A percentile compares a stretch with the other conserved stretches of the same genome.
These are phyloP conservation scores for Cyclotella cryptica DNA, from an alignment of 108 stramenopile genomes.

Conservation along the genomic window DNA sequence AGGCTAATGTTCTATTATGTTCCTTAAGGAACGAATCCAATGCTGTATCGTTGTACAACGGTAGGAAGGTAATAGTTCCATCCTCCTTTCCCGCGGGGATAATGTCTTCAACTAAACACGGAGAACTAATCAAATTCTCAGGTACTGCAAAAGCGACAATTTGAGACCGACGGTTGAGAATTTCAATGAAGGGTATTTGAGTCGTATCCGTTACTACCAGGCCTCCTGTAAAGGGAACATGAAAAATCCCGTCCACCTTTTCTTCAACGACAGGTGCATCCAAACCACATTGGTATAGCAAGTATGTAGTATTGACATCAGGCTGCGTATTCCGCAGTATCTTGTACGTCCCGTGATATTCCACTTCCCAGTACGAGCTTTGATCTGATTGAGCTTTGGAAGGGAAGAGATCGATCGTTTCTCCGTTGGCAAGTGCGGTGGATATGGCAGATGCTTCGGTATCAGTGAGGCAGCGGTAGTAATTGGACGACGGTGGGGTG, in stretches of 20 bases:
- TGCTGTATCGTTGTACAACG: slow-evolving; percentile 12
- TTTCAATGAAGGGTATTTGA: slow-evolving; percentile 49
- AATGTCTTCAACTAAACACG: slow-evolving; percentile 50
- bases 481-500: not conserved
- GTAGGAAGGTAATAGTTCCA: slow-evolving; percentile 19
- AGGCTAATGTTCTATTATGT: not conserved
- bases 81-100: slow-evolving; percentile 22
- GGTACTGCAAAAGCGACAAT: slow-evolving; percentile 44
- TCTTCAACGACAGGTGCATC: slow-evolving; percentile 35
- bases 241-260: slow-evolving; percentile 19
- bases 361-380: slow-evolving; percentile 53
- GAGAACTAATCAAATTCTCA: slow-evolving; percentile 53
- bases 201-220: slow-evolving; percentile 44
- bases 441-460: slow-evolving; percentile 29
- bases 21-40: not conserved
- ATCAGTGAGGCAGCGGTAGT: slow-evolving; percentile 5
- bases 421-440: slow-evolving; percentile 23
- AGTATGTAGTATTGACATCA: slow-evolving; percentile 31
- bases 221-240: slow-evolving; percentile 45
- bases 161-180: slow-evolving; percentile 34
- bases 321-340: slow-evolving; percentile 49
- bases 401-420: slow-evolving; percentile 61
- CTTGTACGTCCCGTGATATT: slow-evolving; percentile 65
- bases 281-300: slow-evolving; percentile 75
- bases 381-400: slow-evolving; percentile 53